phyloP scores from a whole-genome alignment of 805 yeast genomes.

The Yamadazyma laniorum region DNA sequence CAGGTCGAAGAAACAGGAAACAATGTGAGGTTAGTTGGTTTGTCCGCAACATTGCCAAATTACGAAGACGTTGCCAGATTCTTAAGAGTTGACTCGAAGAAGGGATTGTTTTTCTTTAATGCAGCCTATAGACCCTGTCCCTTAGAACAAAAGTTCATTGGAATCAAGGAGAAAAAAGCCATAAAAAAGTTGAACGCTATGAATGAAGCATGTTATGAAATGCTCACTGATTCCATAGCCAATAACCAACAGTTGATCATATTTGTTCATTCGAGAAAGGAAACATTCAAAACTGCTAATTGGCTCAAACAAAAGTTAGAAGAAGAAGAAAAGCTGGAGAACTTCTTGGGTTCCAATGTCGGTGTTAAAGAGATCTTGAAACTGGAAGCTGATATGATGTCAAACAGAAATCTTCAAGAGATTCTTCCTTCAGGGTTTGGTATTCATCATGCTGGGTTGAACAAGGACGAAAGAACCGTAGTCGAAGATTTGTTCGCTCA shows the following conservation, averaged over 20 bases:
- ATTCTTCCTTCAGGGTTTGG: slow-evolving; percentile 75
- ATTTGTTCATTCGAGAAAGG: slow-evolving; percentile 93
- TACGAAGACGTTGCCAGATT: slow-evolving; percentile 83
- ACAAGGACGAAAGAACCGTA: slow-evolving; percentile 66
- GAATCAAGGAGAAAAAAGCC: slow-evolving; percentile 80
- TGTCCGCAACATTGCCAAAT: slow-evolving; percentile 92
- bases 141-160: slow-evolving; percentile 80
- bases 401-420: slow-evolving; percentile 53
- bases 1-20: slow-evolving; percentile 42
- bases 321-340: slow-evolving; percentile 49
- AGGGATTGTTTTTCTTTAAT: slow-evolving; percentile 79
- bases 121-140: slow-evolving; percentile 90
- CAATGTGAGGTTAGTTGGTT: slow-evolving; percentile 70
- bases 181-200: slow-evolving; percentile 75
- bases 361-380: slow-evolving; percentile 63
- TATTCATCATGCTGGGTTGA: slow-evolving; percentile 88
- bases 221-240: slow-evolving; percentile 55
- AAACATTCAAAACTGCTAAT: slow-evolving; percentile 79
- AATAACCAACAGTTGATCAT: slow-evolving; percentile 78
- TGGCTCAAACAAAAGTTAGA: slow-evolving; percentile 62
- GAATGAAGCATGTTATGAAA: slow-evolving; percentile 87
- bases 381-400: slow-evolving; percentile 58
- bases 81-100: slow-evolving; percentile 54
- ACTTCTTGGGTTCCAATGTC: slow-evolving; percentile 39
- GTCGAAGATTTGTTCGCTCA: slow-evolving; percentile 88